Base-by-base conservation (phyloP, 768 basidiomycete genomes). In the Podaxis sp. region DNA sequence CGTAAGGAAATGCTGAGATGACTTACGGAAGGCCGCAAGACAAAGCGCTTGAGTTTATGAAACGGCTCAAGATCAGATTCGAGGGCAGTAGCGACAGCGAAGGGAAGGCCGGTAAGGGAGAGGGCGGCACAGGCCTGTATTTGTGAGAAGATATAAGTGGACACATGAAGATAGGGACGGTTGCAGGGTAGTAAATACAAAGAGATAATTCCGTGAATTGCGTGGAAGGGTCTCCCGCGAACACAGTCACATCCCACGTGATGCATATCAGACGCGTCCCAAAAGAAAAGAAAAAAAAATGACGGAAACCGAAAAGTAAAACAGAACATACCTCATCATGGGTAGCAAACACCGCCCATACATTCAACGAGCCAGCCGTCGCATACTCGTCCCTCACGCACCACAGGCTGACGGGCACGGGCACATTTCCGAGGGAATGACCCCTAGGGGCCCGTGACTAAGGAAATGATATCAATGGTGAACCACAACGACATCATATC, bases 11-110 rank as follows among this genome's bases (percentile, higher is more conserved):
- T 26, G 53, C 56, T 66, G 56, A 62, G 22, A 62, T 57, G 38
- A 46, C 66, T 66, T 67, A 62, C 64, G 60, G 66, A 60, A 55
- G 69, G 53, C 56, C 58, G 63, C 15, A 72, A 60, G 52, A 68
- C 65, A 63, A 87, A 72, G 55, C 81, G 80, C 67, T 76, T 74
- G 63, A 89, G 76, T 60, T 85, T 87, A 58, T 80, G 74, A 61
- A 87, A 80, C 8, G 87, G 86, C 68, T 87, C 83, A 41, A 89
- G 78, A 68, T 89, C 87, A 58, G 73, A 73, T 70, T 88, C 87
- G 53, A 88, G 82, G 37, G 87, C 88, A 49, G 87, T 78, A 13
- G 81, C 73, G 41, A 83, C 76, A 30, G 80, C 76, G 67, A 87
- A 76, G 66, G 77, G 72, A 56, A 79, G 74, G 44, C 75, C 74